Base-by-base conservation (phyloP, 345 rosid genomes). In the Arabidopsis suecica region DNA sequence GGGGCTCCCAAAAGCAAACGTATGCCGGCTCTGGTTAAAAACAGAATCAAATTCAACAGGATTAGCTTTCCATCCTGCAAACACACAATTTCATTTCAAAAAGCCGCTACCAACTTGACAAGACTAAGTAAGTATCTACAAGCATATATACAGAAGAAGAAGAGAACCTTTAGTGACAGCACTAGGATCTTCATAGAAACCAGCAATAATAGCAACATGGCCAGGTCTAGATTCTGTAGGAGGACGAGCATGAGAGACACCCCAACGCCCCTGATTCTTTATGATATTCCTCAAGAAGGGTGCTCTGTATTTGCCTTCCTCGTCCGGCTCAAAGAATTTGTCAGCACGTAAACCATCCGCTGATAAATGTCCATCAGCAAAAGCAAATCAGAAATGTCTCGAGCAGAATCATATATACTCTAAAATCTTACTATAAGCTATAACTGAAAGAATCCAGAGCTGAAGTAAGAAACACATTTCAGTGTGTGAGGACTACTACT, bases 311-410 rank as follows among this genome's bases (percentile, higher is more conserved):
- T 78, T 79, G 53, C 96, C 93, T 25, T 85, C 83, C 0, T 41
- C 80, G 81, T 91, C 98, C 6, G 95, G 95, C 89, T 94, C 98
- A 72, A 73, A 94, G 78, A 94, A 94, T 78, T 91, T 94, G 82
- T 94, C 98, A 70, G 97, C 97, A 14, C 98, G 95, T 72, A 94
- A 80, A 49, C 98, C 98, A 83, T 91, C 98, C 44, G 98, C 98
- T 94, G 89, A 73, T 64, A 28, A 28, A 58, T 40, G 40, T 45
- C 16, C 33, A 65, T 1, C 33, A 30, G 7, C 14, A 25, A 18
- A 51, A 30, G 7, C 14, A 25, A 18, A 51, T 18, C 18, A 75
- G 37, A 74, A 56, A 53, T 12, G 75, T 20, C 5, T 14, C 13
- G 37, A 28, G 14, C 47, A 61, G 18, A 61, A 38, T 3, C 65